phyloP scores from a whole-genome alignment of 2,329 filamentous ascomycete species.

The Fusarium mangiferae region DNA sequence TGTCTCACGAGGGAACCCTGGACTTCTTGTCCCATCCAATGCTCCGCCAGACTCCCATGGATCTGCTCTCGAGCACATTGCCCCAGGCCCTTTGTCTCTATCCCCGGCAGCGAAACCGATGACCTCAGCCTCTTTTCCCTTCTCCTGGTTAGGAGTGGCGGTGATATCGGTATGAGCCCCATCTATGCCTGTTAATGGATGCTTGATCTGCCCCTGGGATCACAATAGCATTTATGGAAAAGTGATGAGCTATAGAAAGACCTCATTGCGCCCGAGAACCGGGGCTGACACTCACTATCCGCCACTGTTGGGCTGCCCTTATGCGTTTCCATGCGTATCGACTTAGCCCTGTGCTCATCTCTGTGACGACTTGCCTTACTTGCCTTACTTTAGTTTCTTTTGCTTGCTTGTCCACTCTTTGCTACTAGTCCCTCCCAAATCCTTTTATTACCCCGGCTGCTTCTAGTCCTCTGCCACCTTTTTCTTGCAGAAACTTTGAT shows the following conservation, averaged over 20 bases:
- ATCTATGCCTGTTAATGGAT: constrained; percentile 19
- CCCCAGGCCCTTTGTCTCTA: neutral
- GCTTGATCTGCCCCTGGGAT: constrained; percentile 32
- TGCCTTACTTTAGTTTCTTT: constrained; percentile 10
- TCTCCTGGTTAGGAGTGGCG: constrained; percentile 9
- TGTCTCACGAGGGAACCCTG: constrained; percentile 2
- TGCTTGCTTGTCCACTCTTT: constrained; percentile 9
- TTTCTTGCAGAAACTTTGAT: constrained; percentile 24
- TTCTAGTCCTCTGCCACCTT: constrained; percentile 23
- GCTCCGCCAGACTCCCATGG: constrained; percentile 11
- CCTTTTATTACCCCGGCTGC: constrained; percentile 23
- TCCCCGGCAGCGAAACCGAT: constrained; percentile 8
- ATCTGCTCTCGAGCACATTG: constrained; percentile 5
- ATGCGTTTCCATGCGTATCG: constrained; percentile 28
- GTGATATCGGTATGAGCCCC: constrained; percentile 16
- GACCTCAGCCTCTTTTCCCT: constrained; percentile 14
- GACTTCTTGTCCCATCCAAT: constrained; percentile 19
- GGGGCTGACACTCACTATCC: constrained; percentile 28
- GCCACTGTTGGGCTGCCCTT: constrained; percentile 26
- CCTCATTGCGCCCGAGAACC: constrained; percentile 24
- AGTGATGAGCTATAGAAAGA: constrained; percentile 35
- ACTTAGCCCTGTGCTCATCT: constrained; percentile 30
- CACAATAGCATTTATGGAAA: neutral
- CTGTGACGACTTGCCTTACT: constrained; percentile 7
- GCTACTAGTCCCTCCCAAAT: neutral